Percentiles rank a stretch among this genome's conserved stretches.
Conservation (phyloP, 306 rosid species). For the Amphicarpaea edgeworthii region DNA sequence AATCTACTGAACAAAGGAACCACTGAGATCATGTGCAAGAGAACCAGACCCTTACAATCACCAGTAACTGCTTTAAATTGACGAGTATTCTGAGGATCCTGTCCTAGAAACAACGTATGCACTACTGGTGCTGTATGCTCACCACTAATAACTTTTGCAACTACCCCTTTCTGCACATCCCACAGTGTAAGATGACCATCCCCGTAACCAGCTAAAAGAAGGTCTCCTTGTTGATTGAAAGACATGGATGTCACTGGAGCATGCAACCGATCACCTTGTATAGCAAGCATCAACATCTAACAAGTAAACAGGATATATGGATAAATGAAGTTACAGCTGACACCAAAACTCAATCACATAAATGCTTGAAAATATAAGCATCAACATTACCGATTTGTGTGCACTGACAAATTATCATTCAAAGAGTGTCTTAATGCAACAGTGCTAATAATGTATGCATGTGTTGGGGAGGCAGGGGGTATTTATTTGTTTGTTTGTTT, state of each 20-base stretch:
- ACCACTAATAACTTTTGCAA: conserved; percentile 81
- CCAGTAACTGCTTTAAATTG: conserved; percentile 95
- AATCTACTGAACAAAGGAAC: conserved; percentile 81
- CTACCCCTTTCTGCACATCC: conserved; percentile 83
- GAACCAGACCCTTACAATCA: conserved; percentile 93
- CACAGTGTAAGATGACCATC: conserved; percentile 92
- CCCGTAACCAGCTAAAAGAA: conserved; percentile 93
- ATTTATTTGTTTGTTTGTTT: not conserved
- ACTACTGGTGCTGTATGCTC: conserved; percentile 93
- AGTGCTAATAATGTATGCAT: not conserved
- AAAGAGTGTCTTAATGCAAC: conserved; percentile 29
- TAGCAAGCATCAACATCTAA: conserved; percentile 83
- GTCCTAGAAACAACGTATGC: conserved; percentile 85
- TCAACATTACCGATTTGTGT: conserved; percentile 29
- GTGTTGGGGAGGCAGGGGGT: not conserved
- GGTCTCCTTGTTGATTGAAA: conserved; percentile 95
- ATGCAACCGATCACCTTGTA: conserved; percentile 80
- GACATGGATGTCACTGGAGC: conserved; percentile 90
- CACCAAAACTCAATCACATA: conserved; percentile 39
- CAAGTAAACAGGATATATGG: conserved; percentile 42
- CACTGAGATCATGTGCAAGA: conserved; percentile 77
- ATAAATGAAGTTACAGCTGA: conserved; percentile 41
- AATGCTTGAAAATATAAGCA: conserved; percentile 34
- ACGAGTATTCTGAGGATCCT: conserved; percentile 91
- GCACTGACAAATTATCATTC: conserved; percentile 4